A percentile compares a stretch with the other conserved stretches of the same genome.
Conservation (phyloP, 2,329 filamentous ascomycete species). For the Lachnellula suecica region DNA sequence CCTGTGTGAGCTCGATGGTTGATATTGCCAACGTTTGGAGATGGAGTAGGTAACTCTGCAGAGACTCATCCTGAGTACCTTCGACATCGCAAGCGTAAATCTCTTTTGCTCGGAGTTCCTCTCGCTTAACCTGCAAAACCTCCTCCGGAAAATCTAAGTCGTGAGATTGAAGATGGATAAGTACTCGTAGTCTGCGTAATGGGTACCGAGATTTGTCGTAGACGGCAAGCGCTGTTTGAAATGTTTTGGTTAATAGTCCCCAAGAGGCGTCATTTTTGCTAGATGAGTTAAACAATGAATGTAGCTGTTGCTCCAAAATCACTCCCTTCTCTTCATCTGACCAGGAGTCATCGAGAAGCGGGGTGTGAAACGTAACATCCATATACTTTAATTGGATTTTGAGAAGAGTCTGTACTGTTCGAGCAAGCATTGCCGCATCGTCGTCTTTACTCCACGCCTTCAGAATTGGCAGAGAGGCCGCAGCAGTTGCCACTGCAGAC, state of each 20-base stretch:
- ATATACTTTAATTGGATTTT: constrained; percentile 59
- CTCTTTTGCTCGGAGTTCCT: constrained; percentile 14
- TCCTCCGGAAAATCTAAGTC: constrained; percentile 17
- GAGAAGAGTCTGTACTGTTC: constrained; percentile 58
- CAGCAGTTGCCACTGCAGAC: constrained; percentile 47
- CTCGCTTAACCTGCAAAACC: constrained; percentile 2
- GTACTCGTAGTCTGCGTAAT: constrained; percentile 29
- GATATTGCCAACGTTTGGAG: constrained; percentile 25
- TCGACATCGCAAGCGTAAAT: constrained; percentile 8
- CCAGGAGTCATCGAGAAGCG: constrained; percentile 25
- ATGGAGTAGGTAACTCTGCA: constrained; percentile 25
- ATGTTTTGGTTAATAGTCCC: constrained; percentile 21
- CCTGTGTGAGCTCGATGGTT: constrained; percentile 26
- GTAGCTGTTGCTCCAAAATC: constrained; percentile 60
- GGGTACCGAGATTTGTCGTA: constrained; percentile 30
- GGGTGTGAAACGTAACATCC: constrained; percentile 51
- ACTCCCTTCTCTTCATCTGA: constrained; percentile 53
- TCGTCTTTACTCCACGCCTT: constrained; percentile 53
- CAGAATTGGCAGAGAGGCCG: constrained; percentile 49
- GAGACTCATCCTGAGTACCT: constrained; percentile 24
- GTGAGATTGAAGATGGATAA: constrained; percentile 24
- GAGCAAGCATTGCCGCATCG: constrained; percentile 52
- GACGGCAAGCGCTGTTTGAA: constrained; percentile 23
- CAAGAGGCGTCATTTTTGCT: constrained; percentile 10
- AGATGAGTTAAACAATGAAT: constrained; percentile 36